Evolutionary conservation across 2,329 filamentous ascomycete species (phyloP).

Genomic region (Botrytis deweyae): DNA sequence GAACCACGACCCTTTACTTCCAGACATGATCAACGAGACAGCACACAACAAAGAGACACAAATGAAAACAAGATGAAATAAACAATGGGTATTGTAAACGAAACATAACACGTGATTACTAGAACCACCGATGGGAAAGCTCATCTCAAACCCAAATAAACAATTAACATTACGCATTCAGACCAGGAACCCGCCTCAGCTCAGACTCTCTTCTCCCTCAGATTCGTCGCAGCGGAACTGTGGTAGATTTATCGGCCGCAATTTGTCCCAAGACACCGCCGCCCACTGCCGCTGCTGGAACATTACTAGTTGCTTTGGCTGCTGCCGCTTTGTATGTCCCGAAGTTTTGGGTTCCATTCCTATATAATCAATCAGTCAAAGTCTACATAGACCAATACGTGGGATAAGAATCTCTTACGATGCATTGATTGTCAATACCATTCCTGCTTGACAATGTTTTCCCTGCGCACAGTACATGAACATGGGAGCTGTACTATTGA

Average conservation of each 20-base stretch:
- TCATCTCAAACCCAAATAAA: not conserved
- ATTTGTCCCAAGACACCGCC: constrained; percentile 1
- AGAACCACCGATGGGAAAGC: not conserved
- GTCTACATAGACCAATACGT: not conserved
- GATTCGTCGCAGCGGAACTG: constrained; percentile 1
- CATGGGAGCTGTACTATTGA: constrained; percentile 68
- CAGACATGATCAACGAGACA: not conserved
- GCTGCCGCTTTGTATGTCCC: constrained; percentile 15
- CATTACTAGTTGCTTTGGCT: not conserved
- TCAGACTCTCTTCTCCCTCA: not conserved
- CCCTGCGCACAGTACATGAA: constrained; percentile 78
- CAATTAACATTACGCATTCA: not conserved
- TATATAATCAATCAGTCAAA: not conserved
- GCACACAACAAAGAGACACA: not conserved
- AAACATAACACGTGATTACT: not conserved
- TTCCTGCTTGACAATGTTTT: constrained; percentile 64
- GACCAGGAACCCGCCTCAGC: not conserved
- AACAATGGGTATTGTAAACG: not conserved
- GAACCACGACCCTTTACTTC: too few species aligned
- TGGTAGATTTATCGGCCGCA: not conserved
- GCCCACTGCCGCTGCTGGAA: not conserved
- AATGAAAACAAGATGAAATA: not conserved
- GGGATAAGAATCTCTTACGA: not conserved
- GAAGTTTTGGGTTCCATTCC: constrained; percentile 10
- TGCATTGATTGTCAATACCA: constrained; percentile 46